Base-by-base conservation (phyloP, 805 yeast genomes). In the Yamadazyma sp. region DNA sequence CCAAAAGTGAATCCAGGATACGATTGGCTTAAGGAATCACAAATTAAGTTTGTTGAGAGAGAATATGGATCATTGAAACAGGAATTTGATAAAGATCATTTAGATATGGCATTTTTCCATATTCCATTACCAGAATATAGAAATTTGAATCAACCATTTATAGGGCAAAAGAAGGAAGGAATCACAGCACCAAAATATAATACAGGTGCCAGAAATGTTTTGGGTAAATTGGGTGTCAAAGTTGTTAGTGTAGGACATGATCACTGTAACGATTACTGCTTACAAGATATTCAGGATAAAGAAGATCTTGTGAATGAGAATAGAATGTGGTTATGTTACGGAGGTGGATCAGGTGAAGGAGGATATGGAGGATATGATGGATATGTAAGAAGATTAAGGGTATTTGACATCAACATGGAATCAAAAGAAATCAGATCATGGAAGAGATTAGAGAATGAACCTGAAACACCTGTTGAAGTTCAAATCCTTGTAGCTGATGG, bases 321-420 rank as follows among this genome's bases (percentile, higher is more conserved):
- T 21, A 61, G 62, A 37, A 59, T 82, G 21, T 86, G 95, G 95
- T 62, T 93, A 22, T 93, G 98, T 52, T 88, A 87, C 53, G 98
- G 96, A 3, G 48, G 48, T 6, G 98, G 98, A 17, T 94, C 80
- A 1, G 72, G 76, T 4, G 98, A 98, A 11, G 94, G 86, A 60
- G 98, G 98, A 25, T 98, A 96, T 0, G 93, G 93, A 54, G 97
- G 83, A 7, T 97, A 97, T 0, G 87, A 88, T 50, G 91, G 88
- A 1, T 86, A 82, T 21, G 69, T 82, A n/a, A 75, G 98, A 48
- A 71, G 97, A 36, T 51, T 87, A 29, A 69, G 98, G 31, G 49
- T 82, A 0, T 91, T 70, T 53, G 87, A 84, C 27, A 48, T 89
- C 9, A 81, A 87, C 53, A 53, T 75, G 1, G 49, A 57, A 6